A percentile compares a stretch with the other conserved stretches of the same genome.
These are phyloP conservation scores for Xanthoparmelia taractica DNA, from an alignment of 495 filamentous ascomycete species.

Conservation along the genomic window DNA sequence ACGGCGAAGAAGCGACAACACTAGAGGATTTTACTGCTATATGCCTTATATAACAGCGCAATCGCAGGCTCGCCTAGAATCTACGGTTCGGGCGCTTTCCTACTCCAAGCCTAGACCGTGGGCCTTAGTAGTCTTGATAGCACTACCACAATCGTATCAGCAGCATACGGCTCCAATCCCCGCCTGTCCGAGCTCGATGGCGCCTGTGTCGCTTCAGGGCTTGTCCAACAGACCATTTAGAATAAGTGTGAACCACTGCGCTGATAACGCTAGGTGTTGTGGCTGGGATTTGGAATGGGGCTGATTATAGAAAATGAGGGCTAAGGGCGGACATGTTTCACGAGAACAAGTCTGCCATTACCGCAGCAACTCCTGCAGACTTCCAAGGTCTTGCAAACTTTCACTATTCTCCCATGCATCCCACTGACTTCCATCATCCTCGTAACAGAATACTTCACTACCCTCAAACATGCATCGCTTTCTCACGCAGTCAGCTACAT, in stretches of 20 bases:
- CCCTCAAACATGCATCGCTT: neutral
- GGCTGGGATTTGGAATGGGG: neutral
- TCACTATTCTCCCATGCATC: neutral
- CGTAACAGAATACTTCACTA: neutral
- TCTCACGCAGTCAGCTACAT: slow-evolving; percentile 9
- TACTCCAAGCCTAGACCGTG: neutral
- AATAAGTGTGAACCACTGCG: neutral
- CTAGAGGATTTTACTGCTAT: neutral
- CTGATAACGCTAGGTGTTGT: neutral
- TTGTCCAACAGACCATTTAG: neutral
- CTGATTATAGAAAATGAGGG: neutral
- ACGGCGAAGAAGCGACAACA: neutral
- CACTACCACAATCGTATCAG: neutral
- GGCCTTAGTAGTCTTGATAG: neutral
- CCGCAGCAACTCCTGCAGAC: neutral
- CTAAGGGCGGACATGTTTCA: neutral
- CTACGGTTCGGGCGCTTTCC: neutral
- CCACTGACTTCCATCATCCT: slow-evolving; percentile 6
- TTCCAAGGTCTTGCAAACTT: neutral
- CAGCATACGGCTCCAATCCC: neutral
- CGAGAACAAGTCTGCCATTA: neutral
- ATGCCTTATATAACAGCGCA: neutral
- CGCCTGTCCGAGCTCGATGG: neutral
- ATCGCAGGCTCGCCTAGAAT: neutral
- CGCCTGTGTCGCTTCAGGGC: neutral